Evolutionary conservation across 139 green algal genomes (phyloP), one percentile per base, ranked within the genome.

Genomic region (Chlamydomonas sp.): DNA sequence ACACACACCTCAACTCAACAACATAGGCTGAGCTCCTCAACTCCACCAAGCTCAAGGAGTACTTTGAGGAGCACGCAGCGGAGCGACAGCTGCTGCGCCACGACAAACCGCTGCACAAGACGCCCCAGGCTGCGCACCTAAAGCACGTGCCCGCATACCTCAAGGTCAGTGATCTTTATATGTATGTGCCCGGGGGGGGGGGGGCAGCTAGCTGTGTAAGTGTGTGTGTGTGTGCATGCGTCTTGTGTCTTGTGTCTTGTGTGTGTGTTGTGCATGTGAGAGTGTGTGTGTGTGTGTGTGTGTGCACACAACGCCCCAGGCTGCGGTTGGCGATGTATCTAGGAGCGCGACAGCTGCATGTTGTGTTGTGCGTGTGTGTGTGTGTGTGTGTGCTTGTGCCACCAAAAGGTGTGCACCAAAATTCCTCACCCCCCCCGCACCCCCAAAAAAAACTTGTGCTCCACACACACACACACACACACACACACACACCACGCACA

Each of bases 1-100:
- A n/a, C n/a, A n/a, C n/a, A n/a, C n/a, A n/a, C n/a, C n/a, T n/a
- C n/a, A n/a, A n/a, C n/a, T n/a, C n/a, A n/a, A n/a, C n/a, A n/a
- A n/a, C n/a, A n/a, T n/a, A n/a, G n/a, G n/a, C n/a, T n/a, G n/a
- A n/a, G n/a, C n/a, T n/a, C n/a, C 5, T 71, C 38, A 43, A 65
- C 31, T 48, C 4, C 54, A 22, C 30, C 24, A 10, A 20, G 34
- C 71, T 76, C 16, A 81, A 89, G 28, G 76, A 87, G 0, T 92
- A 96, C 76, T 97, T 97, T 67, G 85, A 96, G 71, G 84, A 90
- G 62, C 88, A 95, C 75, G 76, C 73, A n/a, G 81, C 81, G n/a
- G 81, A 86, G 81, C 67, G 70, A 60, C 59, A 57, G 60, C 74
- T 97, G 59, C 82, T 97, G 49, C 75, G 84, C 5, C 91, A 97